Conservation (phyloP, 2,329 filamentous ascomycete genomes). For the Mycosphaerelloides madeirae region DNA sequence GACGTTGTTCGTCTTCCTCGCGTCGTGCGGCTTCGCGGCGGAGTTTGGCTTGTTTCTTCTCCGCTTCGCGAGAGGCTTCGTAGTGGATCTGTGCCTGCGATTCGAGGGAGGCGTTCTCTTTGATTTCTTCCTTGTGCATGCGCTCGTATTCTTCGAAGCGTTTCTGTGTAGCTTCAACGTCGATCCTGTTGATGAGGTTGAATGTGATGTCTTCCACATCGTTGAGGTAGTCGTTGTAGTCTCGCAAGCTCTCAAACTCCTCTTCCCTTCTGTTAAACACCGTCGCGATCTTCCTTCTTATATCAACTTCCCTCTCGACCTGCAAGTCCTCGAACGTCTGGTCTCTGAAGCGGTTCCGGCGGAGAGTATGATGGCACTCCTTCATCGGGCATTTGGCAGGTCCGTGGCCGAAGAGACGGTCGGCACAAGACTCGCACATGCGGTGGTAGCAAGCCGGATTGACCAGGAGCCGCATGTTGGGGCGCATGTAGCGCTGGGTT, state of each 20-base stretch:
- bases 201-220: slow-evolving; percentile 85
- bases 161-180: slow-evolving; percentile 59
- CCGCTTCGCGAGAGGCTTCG: slow-evolving; percentile 48
- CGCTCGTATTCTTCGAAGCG: slow-evolving; percentile 66
- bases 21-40: slow-evolving; percentile 59
- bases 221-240: slow-evolving; percentile 93
- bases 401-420: slow-evolving; percentile 86
- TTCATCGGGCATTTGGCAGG: slow-evolving; percentile 90
- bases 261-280: slow-evolving; percentile 87
- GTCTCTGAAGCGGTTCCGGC: slow-evolving; percentile 75
- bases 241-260: slow-evolving; percentile 78
- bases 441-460: slow-evolving; percentile 99
- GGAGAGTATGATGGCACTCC: slow-evolving; percentile 78
- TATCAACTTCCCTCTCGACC: slow-evolving; percentile 91
- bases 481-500: slow-evolving; percentile 90
- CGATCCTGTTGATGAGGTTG: slow-evolving; percentile 71
- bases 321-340: slow-evolving; percentile 86
- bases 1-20: slow-evolving; percentile 67
- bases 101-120: slow-evolving; percentile 46
- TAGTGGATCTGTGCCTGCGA: slow-evolving; percentile 45
- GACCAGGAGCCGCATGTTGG: slow-evolving; percentile 89
- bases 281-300: slow-evolving; percentile 66
- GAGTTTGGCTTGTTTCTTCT: slow-evolving; percentile 62
- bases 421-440: slow-evolving; percentile 95
- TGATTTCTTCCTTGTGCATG: slow-evolving; percentile 59